Evolutionary conservation across 164 flowering plant genomes (phyloP).

Genomic region (grape (Vitis vinifera)): DNA sequence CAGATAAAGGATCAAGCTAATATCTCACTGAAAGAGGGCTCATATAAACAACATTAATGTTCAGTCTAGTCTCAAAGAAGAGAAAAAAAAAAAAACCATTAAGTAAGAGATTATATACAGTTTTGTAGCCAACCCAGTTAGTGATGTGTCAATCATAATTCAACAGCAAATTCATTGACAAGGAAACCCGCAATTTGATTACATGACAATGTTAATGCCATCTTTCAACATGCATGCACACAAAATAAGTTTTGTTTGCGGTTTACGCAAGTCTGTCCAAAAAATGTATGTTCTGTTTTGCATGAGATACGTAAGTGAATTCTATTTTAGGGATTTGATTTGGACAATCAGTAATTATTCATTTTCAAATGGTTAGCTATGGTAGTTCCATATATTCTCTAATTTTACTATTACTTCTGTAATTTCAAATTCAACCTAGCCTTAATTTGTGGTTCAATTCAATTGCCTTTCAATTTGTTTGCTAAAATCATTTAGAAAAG

Average conservation of each 20-base stretch:
- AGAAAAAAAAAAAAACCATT: no score
- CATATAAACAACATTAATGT: no score
- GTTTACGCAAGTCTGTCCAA: background rate
- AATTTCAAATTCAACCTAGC: background rate
- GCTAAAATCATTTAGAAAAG: background rate
- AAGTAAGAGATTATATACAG: no score
- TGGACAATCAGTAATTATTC: background rate
- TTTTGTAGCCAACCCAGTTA: background rate
- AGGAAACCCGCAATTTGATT: background rate
- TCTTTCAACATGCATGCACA: background rate
- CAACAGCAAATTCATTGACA: background rate
- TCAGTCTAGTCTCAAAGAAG: no score
- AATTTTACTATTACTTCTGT: background rate
- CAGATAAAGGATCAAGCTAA: no score
- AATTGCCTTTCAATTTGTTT: background rate
- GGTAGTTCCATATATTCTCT: background rate
- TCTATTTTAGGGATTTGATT: background rate
- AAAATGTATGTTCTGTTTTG: background rate
- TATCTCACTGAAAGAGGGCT: no score
- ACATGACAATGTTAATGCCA: background rate
- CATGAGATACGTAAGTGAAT: background rate
- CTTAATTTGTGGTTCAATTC: background rate
- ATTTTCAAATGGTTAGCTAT: background rate
- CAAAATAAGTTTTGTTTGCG: background rate
- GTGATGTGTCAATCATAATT: slow-evolving; percentile 1